Conservation (phyloP, 257 asterid species). For the Salvia splendens region DNA sequence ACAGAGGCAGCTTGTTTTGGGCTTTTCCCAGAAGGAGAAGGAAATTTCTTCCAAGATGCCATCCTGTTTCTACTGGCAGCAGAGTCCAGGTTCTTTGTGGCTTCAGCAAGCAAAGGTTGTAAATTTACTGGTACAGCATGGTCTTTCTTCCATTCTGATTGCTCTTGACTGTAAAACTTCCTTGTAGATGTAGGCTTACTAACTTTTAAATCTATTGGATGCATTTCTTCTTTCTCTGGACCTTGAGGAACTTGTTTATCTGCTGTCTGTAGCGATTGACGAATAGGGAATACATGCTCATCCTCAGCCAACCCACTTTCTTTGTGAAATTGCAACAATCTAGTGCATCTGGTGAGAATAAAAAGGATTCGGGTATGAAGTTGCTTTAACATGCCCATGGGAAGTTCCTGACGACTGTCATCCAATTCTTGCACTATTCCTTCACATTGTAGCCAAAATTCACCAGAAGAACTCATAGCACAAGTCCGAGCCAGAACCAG, state of each 20-base stretch:
- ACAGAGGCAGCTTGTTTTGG: slow-evolving; percentile 56
- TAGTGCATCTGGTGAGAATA: slow-evolving; percentile 96
- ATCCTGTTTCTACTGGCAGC: slow-evolving; percentile 65
- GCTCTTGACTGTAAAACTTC: slow-evolving; percentile 93
- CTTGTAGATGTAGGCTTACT: slow-evolving; percentile 51
- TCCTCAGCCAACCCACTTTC: slow-evolving; percentile 94
- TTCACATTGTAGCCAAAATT: slow-evolving; percentile 99
- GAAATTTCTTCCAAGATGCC: slow-evolving; percentile 92
- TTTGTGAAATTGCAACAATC: slow-evolving; percentile 94
- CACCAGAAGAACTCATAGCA: slow-evolving; percentile 93
- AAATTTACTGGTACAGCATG: slow-evolving; percentile 48
- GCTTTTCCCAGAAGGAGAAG: slow-evolving; percentile 68
- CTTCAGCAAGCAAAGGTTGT: slow-evolving; percentile 48
- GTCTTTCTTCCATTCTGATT: slow-evolving; percentile 70
- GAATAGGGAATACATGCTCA: slow-evolving; percentile 67
- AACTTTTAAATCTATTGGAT: slow-evolving; percentile 48
- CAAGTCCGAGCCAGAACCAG: slow-evolving; percentile 90
- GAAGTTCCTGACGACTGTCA: slow-evolving; percentile 97
- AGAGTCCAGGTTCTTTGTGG: slow-evolving; percentile 48
- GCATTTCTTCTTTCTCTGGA: slow-evolving; percentile 47
- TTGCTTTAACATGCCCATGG: slow-evolving; percentile 84
- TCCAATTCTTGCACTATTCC: slow-evolving; percentile 98
- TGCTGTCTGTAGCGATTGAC: slow-evolving; percentile 84
- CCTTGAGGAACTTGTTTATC: slow-evolving; percentile 50
- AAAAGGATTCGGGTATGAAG: slow-evolving; percentile 99